Conservation (phyloP, 192 early-diverging fungal genomes). For the Backusella mclennaniae region DNA sequence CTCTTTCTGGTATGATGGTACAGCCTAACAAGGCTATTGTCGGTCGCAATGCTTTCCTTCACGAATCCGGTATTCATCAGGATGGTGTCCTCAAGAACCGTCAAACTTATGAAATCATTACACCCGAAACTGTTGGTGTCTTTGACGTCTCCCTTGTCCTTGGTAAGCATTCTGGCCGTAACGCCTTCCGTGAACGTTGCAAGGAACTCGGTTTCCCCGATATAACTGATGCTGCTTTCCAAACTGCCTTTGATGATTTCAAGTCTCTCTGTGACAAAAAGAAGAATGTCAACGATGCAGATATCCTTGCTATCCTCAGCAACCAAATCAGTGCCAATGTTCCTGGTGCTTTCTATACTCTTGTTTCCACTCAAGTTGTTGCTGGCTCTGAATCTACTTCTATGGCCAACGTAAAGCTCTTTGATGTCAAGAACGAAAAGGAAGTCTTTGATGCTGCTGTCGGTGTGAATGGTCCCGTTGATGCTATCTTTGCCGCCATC, state of each 20-base stretch:
- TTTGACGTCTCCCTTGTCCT: constrained; percentile 83
- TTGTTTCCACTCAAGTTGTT: constrained; percentile 78
- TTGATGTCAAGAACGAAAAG: constrained; percentile 49
- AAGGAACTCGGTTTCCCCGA: constrained; percentile 73
- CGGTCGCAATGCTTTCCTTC: constrained; percentile 94
- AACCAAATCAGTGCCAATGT: constrained; percentile 3
- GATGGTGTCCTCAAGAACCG: constrained; percentile 98
- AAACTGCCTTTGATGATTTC: constrained; percentile 83
- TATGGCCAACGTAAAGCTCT: constrained; percentile 79
- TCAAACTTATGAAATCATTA: constrained; percentile 95
- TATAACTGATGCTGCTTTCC: constrained; percentile 60
- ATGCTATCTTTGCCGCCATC: constrained; percentile 87
- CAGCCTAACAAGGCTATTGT: constrained; percentile 99
- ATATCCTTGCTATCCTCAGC: constrained; percentile 78
- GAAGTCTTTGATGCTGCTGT: constrained; percentile 74
- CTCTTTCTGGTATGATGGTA: constrained; percentile 90
- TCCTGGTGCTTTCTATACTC: constrained; percentile 51
- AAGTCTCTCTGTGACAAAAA: constrained; percentile 95
- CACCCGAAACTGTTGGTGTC: constrained; percentile 88
- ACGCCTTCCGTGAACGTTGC: constrained; percentile 83
- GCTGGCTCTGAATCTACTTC: constrained; percentile 70
- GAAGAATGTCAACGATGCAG: constrained; percentile 83
- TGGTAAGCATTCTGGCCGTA: constrained; percentile 96
- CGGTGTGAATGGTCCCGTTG: constrained; percentile 80
- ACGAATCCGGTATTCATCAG: constrained; percentile 98